Base-by-base conservation (phyloP, 1,284 basidiomycete species). In the Apiotrichum domesticum region DNA sequence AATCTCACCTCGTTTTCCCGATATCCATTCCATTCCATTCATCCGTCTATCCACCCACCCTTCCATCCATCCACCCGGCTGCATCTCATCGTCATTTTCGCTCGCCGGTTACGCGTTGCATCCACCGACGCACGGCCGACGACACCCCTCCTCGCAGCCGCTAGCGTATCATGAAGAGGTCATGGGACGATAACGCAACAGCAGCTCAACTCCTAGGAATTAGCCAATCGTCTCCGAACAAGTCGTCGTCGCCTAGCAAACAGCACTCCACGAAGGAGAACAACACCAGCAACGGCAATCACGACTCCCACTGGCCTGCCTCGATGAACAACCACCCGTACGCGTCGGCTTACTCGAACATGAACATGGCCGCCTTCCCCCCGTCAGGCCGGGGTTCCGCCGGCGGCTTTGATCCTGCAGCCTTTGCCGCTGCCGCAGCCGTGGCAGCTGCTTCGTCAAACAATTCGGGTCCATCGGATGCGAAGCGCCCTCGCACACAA, bases 321-420 rank as follows among this genome's bases (percentile, higher is more conserved):
- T 21, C 44, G 46, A 63, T 57, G 55, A 49, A 52, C 46, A 59
- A 54, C 21, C 73, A 75, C 53, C 73, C 71, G 3, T 75, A 75
- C 61, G 71, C 73, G 3, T 63, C 66, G 21, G 68, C 68, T 4
- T 75, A 75, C 55, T 61, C 63, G 32, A 61, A 58, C 51, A 66
- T 75, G 47, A 21, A 21, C 21, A 56, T 68, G 2, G 69, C 64
- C 48, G 63, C 66, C 9, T 69, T 65, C 53, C 34, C 60, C 3
- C 14, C 44, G 6, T 43, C 14, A 15, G 35, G 41, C 33, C 46
- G 43, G 7, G 41, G 51, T 4, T 32, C 37, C 5, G 32, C 45
- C n/a, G 46, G 52, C 15, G 46, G 46, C 14, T 54, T 52, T 35
- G 51, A 52, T 15, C 41, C 51, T 10, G 51, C 37, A 6, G 51